phyloP scores from a whole-genome alignment of 2,329 filamentous ascomycete genomes.

The Sporothrix sp. region DNA sequence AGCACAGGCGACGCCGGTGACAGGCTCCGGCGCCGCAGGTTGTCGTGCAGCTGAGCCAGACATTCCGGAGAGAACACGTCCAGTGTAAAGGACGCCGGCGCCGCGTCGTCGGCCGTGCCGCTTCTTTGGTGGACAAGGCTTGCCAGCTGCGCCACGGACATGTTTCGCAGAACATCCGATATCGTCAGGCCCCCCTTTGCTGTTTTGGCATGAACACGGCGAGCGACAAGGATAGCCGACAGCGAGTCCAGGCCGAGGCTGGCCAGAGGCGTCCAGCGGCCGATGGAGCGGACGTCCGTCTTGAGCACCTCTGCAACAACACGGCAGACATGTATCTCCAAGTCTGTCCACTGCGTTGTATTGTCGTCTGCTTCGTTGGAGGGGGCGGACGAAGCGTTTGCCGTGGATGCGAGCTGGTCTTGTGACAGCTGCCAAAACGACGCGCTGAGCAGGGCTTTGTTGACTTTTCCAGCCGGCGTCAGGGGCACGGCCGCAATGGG shows the following conservation, averaged over 20 bases:
- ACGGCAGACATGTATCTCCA: conserved; percentile 47
- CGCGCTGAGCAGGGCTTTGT: conserved; percentile 44
- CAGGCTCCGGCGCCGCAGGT: background rate
- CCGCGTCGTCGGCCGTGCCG: background rate
- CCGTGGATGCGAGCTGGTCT: conserved; percentile 21
- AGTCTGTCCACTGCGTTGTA: conserved; percentile 15
- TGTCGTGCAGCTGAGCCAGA: conserved; percentile 10
- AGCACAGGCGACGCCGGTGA: conserved; percentile 45
- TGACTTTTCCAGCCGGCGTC: conserved; percentile 65
- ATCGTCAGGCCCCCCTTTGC: conserved; percentile 45
- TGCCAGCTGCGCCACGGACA: conserved; percentile 55
- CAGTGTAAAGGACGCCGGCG: background rate
- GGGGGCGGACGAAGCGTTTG: background rate
- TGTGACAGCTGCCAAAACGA: conserved; percentile 38
- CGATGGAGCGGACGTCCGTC: conserved; percentile 38
- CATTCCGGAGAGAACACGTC: conserved; percentile 24
- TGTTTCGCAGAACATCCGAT: conserved; percentile 58
- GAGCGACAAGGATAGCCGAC: conserved; percentile 63
- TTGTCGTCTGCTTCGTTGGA: background rate
- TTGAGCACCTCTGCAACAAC: conserved; percentile 43
- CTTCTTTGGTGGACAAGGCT: conserved; percentile 20
- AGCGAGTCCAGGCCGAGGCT: conserved; percentile 77
- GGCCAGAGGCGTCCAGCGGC: conserved; percentile 61
- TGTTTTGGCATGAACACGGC: conserved; percentile 38
- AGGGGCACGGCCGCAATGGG: conserved; percentile 60